phyloP scores from a whole-genome alignment of 2,329 filamentous ascomycete species.

The Penicillium sp. region DNA sequence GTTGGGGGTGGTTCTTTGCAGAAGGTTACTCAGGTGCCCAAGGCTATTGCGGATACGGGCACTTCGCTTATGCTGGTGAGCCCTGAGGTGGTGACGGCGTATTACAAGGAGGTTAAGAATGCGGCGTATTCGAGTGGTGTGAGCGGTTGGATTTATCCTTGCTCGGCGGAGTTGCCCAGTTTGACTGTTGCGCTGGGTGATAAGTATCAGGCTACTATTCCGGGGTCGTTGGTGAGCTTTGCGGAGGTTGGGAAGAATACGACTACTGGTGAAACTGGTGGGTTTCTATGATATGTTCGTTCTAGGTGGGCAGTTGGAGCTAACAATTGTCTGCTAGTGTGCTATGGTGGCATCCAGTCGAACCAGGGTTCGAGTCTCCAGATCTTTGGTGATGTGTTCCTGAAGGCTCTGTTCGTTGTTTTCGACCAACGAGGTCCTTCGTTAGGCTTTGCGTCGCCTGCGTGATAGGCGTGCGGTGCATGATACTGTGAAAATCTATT shows the following conservation, averaged over 20 bases:
- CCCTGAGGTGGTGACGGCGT: constrained; percentile 61
- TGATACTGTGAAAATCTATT: background rate
- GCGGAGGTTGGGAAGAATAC: constrained; percentile 56
- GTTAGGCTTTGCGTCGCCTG: constrained; percentile 59
- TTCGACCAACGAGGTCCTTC: constrained; percentile 59
- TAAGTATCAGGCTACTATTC: constrained; percentile 58
- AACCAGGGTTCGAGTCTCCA: constrained; percentile 61
- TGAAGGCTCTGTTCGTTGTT: constrained; percentile 66
- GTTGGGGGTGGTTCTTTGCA: constrained; percentile 56
- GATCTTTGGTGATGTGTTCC: constrained; percentile 66
- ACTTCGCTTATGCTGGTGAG: constrained; percentile 70
- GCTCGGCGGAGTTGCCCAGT: constrained; percentile 59
- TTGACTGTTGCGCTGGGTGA: constrained; percentile 62
- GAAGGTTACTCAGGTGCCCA: constrained; percentile 37
- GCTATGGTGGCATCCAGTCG: constrained; percentile 66
- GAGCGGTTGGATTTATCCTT: constrained; percentile 65
- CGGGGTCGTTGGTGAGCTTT: constrained; percentile 63
- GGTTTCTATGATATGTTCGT: constrained; percentile 27
- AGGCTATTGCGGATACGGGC: constrained; percentile 71
- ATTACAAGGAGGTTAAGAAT: constrained; percentile 63
- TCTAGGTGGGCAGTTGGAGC: background rate
- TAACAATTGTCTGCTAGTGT: constrained; percentile 46
- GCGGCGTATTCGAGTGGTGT: constrained; percentile 53
- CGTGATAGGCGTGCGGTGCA: constrained; percentile 20
- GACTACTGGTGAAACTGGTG: constrained; percentile 47